Percentiles rank a stretch among this genome's conserved stretches.
These are phyloP conservation scores for Artemisia argyi DNA, from an alignment of 129 eudicot species.

Conservation along the genomic window DNA sequence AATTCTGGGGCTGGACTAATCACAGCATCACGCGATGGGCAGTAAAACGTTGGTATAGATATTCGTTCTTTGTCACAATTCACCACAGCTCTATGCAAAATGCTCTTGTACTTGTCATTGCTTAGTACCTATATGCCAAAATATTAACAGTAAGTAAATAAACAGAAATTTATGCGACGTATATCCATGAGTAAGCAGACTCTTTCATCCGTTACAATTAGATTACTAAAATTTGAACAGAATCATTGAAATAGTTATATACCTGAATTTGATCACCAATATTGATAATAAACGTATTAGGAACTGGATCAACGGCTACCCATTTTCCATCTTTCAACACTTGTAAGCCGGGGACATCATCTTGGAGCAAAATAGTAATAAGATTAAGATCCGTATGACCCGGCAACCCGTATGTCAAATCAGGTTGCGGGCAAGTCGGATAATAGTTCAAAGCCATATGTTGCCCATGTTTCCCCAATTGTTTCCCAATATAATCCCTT, in stretches of 20 bases:
- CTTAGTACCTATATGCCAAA: too few relatives aligned
- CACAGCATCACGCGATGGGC: too few relatives aligned
- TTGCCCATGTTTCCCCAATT: conserved; percentile 29
- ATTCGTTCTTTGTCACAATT: too few relatives aligned
- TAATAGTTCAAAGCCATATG: conserved; percentile 49
- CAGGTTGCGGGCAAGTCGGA: conserved; percentile 40
- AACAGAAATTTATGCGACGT: too few relatives aligned
- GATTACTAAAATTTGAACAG: background rate
- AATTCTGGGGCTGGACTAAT: too few relatives aligned
- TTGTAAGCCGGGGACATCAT: conserved; percentile 43
- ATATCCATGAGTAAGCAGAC: background rate
- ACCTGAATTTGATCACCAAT: conserved; percentile 7
- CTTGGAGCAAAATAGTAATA: conserved; percentile 36
- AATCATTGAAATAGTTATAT: background rate
- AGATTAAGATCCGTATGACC: conserved; percentile 36
- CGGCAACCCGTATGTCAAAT: conserved; percentile 36
- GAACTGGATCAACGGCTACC: conserved; percentile 24
- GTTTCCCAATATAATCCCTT: too few relatives aligned
- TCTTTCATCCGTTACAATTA: background rate
- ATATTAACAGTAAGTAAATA: too few relatives aligned
- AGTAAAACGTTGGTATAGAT: too few relatives aligned
- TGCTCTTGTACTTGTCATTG: too few relatives aligned
- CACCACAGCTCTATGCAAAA: too few relatives aligned
- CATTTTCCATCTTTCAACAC: conserved; percentile 30
- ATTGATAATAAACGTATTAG: background rate